These are phyloP conservation scores for Tylopilus intermedius DNA, from an alignment of 768 basidiomycete species.

Conservation along the genomic window DNA sequence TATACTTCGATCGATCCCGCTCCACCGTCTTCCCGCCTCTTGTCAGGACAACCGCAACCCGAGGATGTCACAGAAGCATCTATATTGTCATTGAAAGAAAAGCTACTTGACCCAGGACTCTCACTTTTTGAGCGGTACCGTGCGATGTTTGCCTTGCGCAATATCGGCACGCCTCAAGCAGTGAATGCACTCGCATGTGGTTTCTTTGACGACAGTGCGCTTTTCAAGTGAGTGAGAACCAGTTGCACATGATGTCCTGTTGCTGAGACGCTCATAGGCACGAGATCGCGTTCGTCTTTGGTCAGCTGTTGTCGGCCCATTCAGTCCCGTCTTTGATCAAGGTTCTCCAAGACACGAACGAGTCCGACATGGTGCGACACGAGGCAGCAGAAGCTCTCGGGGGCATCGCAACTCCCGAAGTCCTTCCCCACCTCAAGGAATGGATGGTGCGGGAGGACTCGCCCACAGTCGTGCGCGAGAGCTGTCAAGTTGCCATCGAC, in stretches of 20 bases:
- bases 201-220: slow-evolving; percentile 80
- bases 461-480: slow-evolving; percentile 88
- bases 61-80: slow-evolving; percentile 44
- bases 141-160: slow-evolving; percentile 96
- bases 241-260: not conserved
- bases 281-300: slow-evolving; percentile 98
- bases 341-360: slow-evolving; percentile 65
- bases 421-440: slow-evolving; percentile 78
- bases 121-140: slow-evolving; percentile 91
- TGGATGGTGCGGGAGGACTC: slow-evolving; percentile 77
- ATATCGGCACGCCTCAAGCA: slow-evolving; percentile 80
- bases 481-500: slow-evolving; percentile 93
- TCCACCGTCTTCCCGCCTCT: slow-evolving; percentile 64
- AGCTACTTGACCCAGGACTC: slow-evolving; percentile 59
- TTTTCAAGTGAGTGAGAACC: slow-evolving; percentile 74
- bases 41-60: slow-evolving; percentile 49
- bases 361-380: slow-evolving; percentile 96
- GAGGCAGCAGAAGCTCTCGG: slow-evolving; percentile 98
- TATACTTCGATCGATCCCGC: slow-evolving; percentile 90
- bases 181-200: slow-evolving; percentile 90
- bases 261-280: slow-evolving; percentile 51
- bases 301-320: slow-evolving; percentile 85
- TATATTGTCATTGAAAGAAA: slow-evolving; percentile 52
- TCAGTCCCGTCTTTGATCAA: slow-evolving; percentile 80
- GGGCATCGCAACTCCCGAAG: slow-evolving; percentile 92